These are phyloP conservation scores for Cicer yamashitae DNA, from an alignment of 306 rosid species.

Conservation along the genomic window DNA sequence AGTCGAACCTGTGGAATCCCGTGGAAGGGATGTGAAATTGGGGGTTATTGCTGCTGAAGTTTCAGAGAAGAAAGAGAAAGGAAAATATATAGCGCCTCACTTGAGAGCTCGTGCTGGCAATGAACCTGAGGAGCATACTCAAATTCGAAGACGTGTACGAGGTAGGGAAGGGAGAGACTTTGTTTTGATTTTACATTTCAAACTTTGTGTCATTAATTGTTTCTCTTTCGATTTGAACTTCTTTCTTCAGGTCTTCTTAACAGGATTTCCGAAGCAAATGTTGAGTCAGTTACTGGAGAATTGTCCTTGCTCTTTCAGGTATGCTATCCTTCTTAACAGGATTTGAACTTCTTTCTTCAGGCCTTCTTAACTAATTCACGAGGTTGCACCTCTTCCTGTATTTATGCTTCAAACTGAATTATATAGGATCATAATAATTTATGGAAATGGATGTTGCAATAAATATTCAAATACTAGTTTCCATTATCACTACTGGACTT, in stretches of 20 bases:
- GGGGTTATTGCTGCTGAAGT: slow-evolving; percentile 48
- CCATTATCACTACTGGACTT: slow-evolving; percentile 12
- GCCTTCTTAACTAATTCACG: neutral
- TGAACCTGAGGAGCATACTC: slow-evolving; percentile 75
- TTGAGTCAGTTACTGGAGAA: slow-evolving; percentile 77
- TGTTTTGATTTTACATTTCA: slow-evolving; percentile 32
- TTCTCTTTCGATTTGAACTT: slow-evolving; percentile 35
- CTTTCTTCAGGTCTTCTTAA: slow-evolving; percentile 68
- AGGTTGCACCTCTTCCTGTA: neutral
- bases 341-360: too few species aligned
- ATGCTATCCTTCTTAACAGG: neutral
- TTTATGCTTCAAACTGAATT: slow-evolving; percentile 22
- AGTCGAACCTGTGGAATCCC: slow-evolving; percentile 38
- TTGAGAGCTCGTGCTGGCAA: slow-evolving; percentile 70
- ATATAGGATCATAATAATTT: neutral
- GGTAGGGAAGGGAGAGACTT: slow-evolving; percentile 47
- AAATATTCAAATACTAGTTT: slow-evolving; percentile 10
- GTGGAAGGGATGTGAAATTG: slow-evolving; percentile 35
- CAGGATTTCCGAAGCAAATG: slow-evolving; percentile 71
- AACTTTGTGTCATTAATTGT: slow-evolving; percentile 3
- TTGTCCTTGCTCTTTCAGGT: slow-evolving; percentile 63
- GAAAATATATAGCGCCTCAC: slow-evolving; percentile 77
- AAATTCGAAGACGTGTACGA: slow-evolving; percentile 67
- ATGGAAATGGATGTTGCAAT: slow-evolving; percentile 32
- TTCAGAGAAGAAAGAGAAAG: slow-evolving; percentile 42